Percentiles rank a stretch among this genome's conserved stretches.
Evolutionary conservation across 495 filamentous ascomycete genomes (phyloP).

Genomic region (Aspergillus saccharolyticus): DNA sequence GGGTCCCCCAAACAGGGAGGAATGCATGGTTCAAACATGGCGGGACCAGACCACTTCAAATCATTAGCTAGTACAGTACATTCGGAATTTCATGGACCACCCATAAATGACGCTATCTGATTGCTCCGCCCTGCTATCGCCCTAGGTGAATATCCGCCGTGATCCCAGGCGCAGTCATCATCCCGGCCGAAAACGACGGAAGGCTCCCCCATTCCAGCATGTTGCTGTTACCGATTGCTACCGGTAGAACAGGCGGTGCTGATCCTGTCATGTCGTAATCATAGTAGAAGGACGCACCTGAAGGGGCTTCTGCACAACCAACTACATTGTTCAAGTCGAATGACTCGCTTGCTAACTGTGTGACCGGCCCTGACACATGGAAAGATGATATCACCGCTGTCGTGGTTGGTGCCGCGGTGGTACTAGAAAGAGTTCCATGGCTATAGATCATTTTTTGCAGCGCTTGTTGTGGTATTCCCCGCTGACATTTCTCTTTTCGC

Average conservation of each 20-base stretch:
- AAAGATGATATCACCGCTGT: constrained; percentile 7
- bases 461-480: constrained; percentile 15
- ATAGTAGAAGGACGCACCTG: constrained; percentile 22
- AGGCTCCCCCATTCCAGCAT: constrained; percentile 23
- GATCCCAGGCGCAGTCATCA: constrained; percentile 15
- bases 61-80: constrained; percentile 2
- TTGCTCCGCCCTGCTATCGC: constrained; percentile 9
- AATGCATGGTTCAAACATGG: neutral
- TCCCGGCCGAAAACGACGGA: constrained; percentile 15
- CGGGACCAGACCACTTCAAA: neutral
- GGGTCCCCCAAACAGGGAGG: neutral
- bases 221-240: constrained; percentile 18
- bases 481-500: constrained; percentile 19
- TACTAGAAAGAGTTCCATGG: constrained; percentile 13
- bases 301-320: constrained; percentile 26
- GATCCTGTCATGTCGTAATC: constrained; percentile 18
- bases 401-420: constrained; percentile 5
- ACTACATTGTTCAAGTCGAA: constrained; percentile 24
- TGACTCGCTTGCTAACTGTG: constrained; percentile 12
- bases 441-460: constrained; percentile 15
- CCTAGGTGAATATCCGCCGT: constrained; percentile 21
- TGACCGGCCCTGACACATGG: constrained; percentile 15
- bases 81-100: constrained; percentile 3
- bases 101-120: neutral
- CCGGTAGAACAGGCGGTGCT: too few relatives aligned